Base-by-base conservation (phyloP, 306 rosid species). In the Argentina anserina region DNA sequence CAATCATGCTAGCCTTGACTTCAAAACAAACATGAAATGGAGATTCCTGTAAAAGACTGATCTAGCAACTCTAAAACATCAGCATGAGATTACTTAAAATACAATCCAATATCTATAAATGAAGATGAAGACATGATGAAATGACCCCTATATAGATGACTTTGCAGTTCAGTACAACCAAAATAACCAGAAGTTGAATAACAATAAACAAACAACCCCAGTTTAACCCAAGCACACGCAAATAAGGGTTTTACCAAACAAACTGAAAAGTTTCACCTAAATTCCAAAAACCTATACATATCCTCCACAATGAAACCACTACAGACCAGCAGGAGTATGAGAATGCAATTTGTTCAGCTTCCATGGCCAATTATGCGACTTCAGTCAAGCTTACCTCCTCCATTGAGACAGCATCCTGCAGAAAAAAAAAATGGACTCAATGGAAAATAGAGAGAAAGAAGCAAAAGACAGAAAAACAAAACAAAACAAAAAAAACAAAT, bases 391-490 rank as follows among this genome's bases (percentile, higher is more conserved):
- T 70, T 62, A 56, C 60, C 71, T 31, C 87, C 65, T 83, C 90
- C 65, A 47, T 41, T 60, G 83, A 70, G 28, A 62, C 59, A 78
- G 81, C 84, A 65, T 81, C 94, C 97, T 88, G 56, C 69, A 39
- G 50, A 14, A 53, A 29, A 73, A 6, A 6, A 9, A 42, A 4
- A 10, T 12, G 9, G 7, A 43, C 39, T 70, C 36, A 73, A 23
- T 67, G 66, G 23, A 29, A 45, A 13, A 40, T 40, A 28, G n/a
- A 28, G 64, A n/a, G 56, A 52, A 60, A 12, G 18, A 40, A 23
- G 62, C 29, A 37, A 39, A 25, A 12, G 2, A 43, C 13, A 31
- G 6, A 12, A 50, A 31, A 2, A 33, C 3, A 33, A 5, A 33
- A 33, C 1, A 33, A 1, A 33, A 5, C 6, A 50, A 31, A 2